These are phyloP conservation scores for Diplodia sapinea DNA, from an alignment of 2,329 filamentous ascomycete genomes.

Conservation along the genomic window DNA sequence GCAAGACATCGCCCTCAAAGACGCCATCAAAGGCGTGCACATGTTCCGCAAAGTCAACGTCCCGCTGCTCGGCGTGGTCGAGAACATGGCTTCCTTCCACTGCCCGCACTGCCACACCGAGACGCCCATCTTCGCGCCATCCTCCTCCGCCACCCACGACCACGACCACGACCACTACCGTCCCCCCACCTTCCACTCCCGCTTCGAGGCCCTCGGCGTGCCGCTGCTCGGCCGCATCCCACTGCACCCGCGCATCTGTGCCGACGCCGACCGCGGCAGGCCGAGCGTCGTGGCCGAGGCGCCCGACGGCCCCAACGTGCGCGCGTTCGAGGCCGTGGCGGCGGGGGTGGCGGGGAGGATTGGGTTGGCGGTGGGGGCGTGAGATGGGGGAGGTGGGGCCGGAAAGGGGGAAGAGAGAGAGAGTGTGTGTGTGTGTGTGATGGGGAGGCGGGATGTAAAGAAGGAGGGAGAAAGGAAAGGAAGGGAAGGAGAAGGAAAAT, in stretches of 20 bases:
- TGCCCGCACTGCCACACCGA: slow-evolving; percentile 57
- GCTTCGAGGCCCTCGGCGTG: slow-evolving; percentile 75
- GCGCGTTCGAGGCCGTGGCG: slow-evolving; percentile 75
- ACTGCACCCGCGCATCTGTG: slow-evolving; percentile 82
- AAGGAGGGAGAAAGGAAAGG: neutral
- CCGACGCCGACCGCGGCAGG: slow-evolving; percentile 83
- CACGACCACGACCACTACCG: too few relatives aligned
- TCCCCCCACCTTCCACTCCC: slow-evolving; percentile 75
- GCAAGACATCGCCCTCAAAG: slow-evolving; percentile 88
- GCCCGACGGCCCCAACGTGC: slow-evolving; percentile 73
- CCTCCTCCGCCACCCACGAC: too few relatives aligned
- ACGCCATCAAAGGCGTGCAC: slow-evolving; percentile 88
- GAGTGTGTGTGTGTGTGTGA: too few relatives aligned
- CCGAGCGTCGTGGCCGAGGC: slow-evolving; percentile 85
- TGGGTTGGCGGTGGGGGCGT: too few relatives aligned
- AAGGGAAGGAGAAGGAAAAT: too few relatives aligned
- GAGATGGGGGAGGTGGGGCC: too few relatives aligned
- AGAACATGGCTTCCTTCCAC: slow-evolving; percentile 49
- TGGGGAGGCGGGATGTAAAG: too few relatives aligned
- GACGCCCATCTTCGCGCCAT: slow-evolving; percentile 42
- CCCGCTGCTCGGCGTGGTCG: slow-evolving; percentile 79
- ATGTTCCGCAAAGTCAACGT: slow-evolving; percentile 88
- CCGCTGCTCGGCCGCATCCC: slow-evolving; percentile 89
- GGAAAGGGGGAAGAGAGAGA: too few relatives aligned
- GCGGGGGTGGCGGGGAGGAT: slow-evolving; percentile 55